Percentiles rank a stretch among this genome's conserved stretches.
Conservation (phyloP, 306 rosid genomes). For the Erythrophleum fordii region DNA sequence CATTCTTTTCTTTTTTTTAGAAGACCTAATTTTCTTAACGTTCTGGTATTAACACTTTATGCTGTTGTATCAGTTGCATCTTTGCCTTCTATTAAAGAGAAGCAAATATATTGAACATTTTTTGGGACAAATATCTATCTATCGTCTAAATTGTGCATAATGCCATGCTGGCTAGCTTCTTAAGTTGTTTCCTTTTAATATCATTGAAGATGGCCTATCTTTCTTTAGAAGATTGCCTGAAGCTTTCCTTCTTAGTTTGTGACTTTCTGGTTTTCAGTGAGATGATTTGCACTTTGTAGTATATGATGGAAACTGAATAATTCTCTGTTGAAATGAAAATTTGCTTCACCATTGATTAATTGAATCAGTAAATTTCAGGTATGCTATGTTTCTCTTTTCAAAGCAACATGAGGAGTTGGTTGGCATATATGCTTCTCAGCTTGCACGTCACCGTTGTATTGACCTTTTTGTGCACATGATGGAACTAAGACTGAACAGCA, state of each 20-base stretch:
- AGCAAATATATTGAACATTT: not conserved
- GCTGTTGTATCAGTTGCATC: not conserved
- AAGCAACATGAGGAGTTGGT: slow-evolving; percentile 96
- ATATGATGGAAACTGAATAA: slow-evolving; percentile 24
- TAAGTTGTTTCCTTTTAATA: not conserved
- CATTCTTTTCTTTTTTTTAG: not conserved
- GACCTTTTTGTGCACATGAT: slow-evolving; percentile 97
- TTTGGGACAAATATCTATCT: not conserved
- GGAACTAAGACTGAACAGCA: slow-evolving; percentile 93
- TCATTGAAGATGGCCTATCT: slow-evolving; percentile 8
- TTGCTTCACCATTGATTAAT: slow-evolving; percentile 24
- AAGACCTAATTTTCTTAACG: not conserved
- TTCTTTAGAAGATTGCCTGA: slow-evolving; percentile 26
- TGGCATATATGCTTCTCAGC: slow-evolving; percentile 96
- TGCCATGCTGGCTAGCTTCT: not conserved
- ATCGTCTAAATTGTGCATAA: not conserved
- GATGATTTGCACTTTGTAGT: slow-evolving; percentile 19
- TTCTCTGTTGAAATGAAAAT: slow-evolving; percentile 32
- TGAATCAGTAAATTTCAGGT: slow-evolving; percentile 60
- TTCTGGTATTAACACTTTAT: not conserved
- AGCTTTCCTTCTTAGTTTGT: slow-evolving; percentile 34
- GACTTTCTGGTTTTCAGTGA: slow-evolving; percentile 16
- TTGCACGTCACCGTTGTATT: slow-evolving; percentile 87
- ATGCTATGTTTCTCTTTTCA: slow-evolving; percentile 94
- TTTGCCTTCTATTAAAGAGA: not conserved